Evolutionary conservation across 1,139 yeast genomes (phyloP), one percentile per base, ranked within the genome.

Genomic region (Lodderomyces margitis): DNA sequence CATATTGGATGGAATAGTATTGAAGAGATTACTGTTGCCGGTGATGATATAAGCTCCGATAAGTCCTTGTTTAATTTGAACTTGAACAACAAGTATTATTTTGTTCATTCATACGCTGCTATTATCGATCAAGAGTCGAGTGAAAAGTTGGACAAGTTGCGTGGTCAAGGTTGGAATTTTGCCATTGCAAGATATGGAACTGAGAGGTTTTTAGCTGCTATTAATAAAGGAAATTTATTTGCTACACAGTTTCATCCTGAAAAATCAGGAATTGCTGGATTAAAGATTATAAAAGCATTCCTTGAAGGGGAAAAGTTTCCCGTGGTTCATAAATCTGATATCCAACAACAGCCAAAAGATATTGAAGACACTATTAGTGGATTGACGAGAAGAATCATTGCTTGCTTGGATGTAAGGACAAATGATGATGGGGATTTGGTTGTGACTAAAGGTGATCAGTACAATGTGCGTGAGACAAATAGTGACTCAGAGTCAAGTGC

Each of bases 201-300:
- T 19, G 94, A 92, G 61, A 73, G 67, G 40, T 92, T 89, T 53
- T 68, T 92, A 44, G 95, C 98, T n/a, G 94, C 97, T 0, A 62
- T 88, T 21, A 66, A 82, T 19, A 83, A 75, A 55, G 86, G 75
- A 45, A 89, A 88, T 49, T 71, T 91, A 16, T 87, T 92, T 63
- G 96, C 97, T 36, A 92, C 98, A 1, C 98, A 92, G 62, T 92
- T 92, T 64, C 98, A 92, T 63, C 98, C 98, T 5, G 98, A 92
- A 61, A 92, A 92, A 62, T 87, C 96, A 2, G 98, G 98, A 9
- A 61, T 70, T 34, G 96, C 96, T 7, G 98, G 98, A 36, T 68
- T 92, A 36, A 76, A 78, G 48, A 81, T 91, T 6, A 74, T 92
- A 45, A 75, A 78, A 46, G 76, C 86, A 23, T 92, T 92, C 57